Base-by-base conservation (phyloP, 805 yeast species). In the Cephaloascus albidus region DNA sequence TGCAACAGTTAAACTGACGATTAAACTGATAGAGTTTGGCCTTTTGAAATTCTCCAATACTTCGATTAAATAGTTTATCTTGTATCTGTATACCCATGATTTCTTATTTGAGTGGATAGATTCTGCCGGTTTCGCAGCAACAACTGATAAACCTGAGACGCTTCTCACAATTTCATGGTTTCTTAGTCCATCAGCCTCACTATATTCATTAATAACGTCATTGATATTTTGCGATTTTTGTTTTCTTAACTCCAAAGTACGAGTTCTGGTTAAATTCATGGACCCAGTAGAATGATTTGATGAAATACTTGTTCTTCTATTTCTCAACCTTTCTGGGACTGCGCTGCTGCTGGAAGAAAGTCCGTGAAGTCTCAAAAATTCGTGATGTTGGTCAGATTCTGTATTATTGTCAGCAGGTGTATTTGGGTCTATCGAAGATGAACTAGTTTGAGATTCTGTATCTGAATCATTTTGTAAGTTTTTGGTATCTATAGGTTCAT, bases 1-100 rank as follows among this genome's bases (percentile, higher is more conserved):
- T 3, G 90, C 74, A 18, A 86, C 65, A 1, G 72, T 63, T 19
- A 89, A 61, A 1, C 90, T 70, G 0, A 79, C 37, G 4, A 89
- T 63, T n/a, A 87, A 69, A 0, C 88, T 67, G 3, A 84, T 45
- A 0, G 95, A 82, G 12, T 80, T 84, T 0, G 95, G 95, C 26
- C 88, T 69, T 23, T 63, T 47, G 41, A 81, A 75, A 54, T 81
- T 83, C 38, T 73, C 62, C 5, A 60, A 23, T 17, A 67, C 41
- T 6, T 28, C 23, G 15, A 18, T 20, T 40, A 31, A 65, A 38
- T 15, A 32, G n/a, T 15, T 14, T 8, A 32, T 6, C n/a, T 32
- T 32, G 17, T 8, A 15, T 17, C 10, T 15, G 14, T 14, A 14
- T 15, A 32, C 10, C 34, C 34, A 32, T 23, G 6, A 6, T 6